Evolutionary conservation across 2,329 filamentous ascomycete genomes (phyloP), one percentile per base, ranked within the genome.

Genomic region (Colletotrichum spinosum): DNA sequence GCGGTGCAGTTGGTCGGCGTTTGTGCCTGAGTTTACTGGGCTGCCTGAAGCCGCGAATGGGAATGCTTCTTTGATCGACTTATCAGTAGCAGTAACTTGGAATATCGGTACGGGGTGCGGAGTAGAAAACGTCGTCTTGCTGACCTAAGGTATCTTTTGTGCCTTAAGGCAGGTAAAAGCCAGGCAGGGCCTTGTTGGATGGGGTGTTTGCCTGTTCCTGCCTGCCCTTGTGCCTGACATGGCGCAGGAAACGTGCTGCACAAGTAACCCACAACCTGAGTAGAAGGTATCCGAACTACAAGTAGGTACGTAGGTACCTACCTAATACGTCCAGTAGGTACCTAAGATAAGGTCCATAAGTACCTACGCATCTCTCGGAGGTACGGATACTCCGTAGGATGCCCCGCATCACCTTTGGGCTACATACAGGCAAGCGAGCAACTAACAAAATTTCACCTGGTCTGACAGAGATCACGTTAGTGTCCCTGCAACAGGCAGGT

Each of bases 401-500:
- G 12, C 13, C 12, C 15, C 13, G 42, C 12, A 44, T 9, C 10
- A 44, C 12, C 42, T 13, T 12, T 15, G 13, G 12, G 12, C 41
- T 35, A 41, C 37, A 35, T 45, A 57, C 44, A 48, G 35, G 37
- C 50, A 61, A 46, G 34, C 39, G 25, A 13, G 12, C 9, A 42
- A 64, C 48, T 65, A 65, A 52, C 62, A 56, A 35, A 10, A 7
- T n/a, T 38, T 3, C 11, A 2, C 3, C n/a, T 13, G 7, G n/a
- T 3, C 3, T 0, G 4, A 6, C 8, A 10, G 11, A 25, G 25
- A n/a, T 6, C 9, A 12, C n/a, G 57, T 56, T 62, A 62, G 41
- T 17, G 12, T 13, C 42, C 56, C 62, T 62, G 51, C 62, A 65
- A 62, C 62, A 65, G 62, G 62, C 58, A 65, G 62, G 62, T 65